Evolutionary conservation across 129 eudicot genomes (phyloP).

Genomic region (Centaurea solstitialis): DNA sequence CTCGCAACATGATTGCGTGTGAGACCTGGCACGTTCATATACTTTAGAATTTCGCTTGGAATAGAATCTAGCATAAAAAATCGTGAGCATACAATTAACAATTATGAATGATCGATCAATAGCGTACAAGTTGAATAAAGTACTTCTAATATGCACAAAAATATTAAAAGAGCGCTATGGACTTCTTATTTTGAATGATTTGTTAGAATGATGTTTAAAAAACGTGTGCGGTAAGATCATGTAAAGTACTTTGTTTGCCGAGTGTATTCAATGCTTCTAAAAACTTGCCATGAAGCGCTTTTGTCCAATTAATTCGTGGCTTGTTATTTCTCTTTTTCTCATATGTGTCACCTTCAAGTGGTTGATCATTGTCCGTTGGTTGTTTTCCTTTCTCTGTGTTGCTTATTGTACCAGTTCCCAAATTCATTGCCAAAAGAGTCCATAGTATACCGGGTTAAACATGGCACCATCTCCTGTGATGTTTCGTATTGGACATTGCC

Average conservation of each 20-base stretch:
- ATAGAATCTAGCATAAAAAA: conserved; percentile 10
- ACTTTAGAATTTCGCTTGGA: not conserved
- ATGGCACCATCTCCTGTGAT: conserved; percentile 16
- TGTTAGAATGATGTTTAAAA: not conserved
- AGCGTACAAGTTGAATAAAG: not conserved
- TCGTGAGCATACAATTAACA: not conserved
- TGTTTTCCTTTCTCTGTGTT: conserved; percentile 21
- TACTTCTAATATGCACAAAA: no score
- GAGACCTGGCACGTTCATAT: conserved; percentile 22
- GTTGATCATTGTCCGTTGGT: not conserved
- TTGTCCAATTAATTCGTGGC: conserved; percentile 18
- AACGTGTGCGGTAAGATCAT: not conserved
- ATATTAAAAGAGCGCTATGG: no score
- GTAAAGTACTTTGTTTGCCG: not conserved
- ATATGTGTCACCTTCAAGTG: not conserved
- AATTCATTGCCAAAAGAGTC: not conserved
- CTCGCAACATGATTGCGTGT: conserved; percentile 25
- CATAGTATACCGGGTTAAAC: conserved; percentile 4
- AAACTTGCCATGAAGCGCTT: conserved; percentile 13
- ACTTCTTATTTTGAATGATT: no score
- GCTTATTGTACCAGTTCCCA: not conserved
- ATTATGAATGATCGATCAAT: not conserved
- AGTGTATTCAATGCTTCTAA: conserved; percentile 9
- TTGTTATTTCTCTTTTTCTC: not conserved
- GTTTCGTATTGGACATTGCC: not conserved